Conservation (phyloP, 1,284 basidiomycete genomes). For the Inonotus hispidus region DNA sequence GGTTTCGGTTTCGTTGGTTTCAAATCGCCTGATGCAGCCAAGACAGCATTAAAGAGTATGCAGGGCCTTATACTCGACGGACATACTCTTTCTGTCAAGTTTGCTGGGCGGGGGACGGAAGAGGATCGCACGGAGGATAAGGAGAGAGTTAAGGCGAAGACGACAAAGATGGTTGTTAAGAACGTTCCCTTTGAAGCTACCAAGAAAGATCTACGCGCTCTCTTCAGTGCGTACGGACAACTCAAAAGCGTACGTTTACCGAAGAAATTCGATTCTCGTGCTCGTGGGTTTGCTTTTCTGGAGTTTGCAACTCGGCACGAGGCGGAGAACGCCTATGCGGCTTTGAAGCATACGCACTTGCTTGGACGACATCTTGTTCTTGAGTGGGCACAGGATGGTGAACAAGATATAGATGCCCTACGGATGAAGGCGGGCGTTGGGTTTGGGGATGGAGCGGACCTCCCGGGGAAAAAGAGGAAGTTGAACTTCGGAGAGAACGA, state of each 20-base stretch:
- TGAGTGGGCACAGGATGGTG: conserved; percentile 87
- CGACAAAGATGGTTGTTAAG: conserved; percentile 93
- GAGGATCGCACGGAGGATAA: conserved; percentile 34
- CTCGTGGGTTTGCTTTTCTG: conserved; percentile 93
- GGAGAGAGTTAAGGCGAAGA: conserved; percentile 40
- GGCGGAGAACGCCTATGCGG: conserved; percentile 79
- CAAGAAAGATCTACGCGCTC: conserved; percentile 85
- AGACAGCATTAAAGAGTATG: conserved; percentile 73
- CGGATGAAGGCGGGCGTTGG: conserved; percentile 77
- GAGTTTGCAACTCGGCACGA: conserved; percentile 87
- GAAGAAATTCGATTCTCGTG: conserved; percentile 79
- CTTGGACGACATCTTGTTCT: conserved; percentile 92
- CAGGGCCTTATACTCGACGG: conserved; percentile 86
- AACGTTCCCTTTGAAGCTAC: conserved; percentile 96
- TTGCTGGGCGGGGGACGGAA: conserved; percentile 81
- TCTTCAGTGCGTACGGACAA: conserved; percentile 86
- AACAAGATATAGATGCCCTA: conserved; percentile 66
- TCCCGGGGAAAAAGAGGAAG: conserved; percentile 71
- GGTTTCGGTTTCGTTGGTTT: conserved; percentile 97
- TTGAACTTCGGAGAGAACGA: conserved; percentile 42
- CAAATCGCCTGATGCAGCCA: conserved; percentile 67
- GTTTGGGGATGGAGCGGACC: conserved; percentile 56
- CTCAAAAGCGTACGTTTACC: conserved; percentile 89
- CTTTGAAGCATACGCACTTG: conserved; percentile 90
- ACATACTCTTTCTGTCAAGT: conserved; percentile 79